phyloP scores from a whole-genome alignment of 805 yeast genomes.

The Zygotorulaspora danielsina region DNA sequence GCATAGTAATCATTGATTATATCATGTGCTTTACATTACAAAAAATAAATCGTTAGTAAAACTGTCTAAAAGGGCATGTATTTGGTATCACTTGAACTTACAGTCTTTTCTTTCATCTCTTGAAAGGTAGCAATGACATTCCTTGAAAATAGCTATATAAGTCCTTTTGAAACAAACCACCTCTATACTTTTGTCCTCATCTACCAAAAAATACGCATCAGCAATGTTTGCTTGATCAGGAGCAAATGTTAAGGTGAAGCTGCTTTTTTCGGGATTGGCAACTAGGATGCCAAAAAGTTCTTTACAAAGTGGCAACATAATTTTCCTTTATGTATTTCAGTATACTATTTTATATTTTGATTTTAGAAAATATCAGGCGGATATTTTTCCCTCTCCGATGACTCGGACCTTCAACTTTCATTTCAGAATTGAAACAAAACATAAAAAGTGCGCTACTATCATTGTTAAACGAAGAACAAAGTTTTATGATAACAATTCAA shows the following conservation, averaged over 20 bases:
- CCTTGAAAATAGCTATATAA: slow-evolving; percentile 27
- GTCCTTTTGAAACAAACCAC: slow-evolving; percentile 36
- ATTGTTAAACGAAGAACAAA: neutral
- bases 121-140: slow-evolving; percentile 29
- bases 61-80: neutral
- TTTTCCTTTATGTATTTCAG: neutral
- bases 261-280: neutral
- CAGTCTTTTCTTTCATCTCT: slow-evolving; percentile 2
- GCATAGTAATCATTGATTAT: slow-evolving; percentile 17
- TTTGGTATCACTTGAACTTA: slow-evolving; percentile 4
- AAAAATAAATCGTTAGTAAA: neutral
- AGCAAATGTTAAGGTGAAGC: slow-evolving; percentile 18
- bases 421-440: too few relatives aligned
- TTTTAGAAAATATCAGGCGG: too few relatives aligned
- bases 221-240: slow-evolving; percentile 17
- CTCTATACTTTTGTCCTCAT: slow-evolving; percentile 24
- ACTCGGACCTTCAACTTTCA: too few relatives aligned
- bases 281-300: slow-evolving; percentile 18
- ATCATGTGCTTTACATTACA: neutral
- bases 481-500: neutral
- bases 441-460: too few relatives aligned
- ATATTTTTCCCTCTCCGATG: too few relatives aligned
- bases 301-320: slow-evolving; percentile 11
- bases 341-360: neutral
- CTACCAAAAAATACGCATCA: slow-evolving; percentile 10